Evolutionary conservation across 148 eudicot genomes (phyloP), one percentile per base, ranked within the genome.

Genomic region (Amaranthus cruentus): DNA sequence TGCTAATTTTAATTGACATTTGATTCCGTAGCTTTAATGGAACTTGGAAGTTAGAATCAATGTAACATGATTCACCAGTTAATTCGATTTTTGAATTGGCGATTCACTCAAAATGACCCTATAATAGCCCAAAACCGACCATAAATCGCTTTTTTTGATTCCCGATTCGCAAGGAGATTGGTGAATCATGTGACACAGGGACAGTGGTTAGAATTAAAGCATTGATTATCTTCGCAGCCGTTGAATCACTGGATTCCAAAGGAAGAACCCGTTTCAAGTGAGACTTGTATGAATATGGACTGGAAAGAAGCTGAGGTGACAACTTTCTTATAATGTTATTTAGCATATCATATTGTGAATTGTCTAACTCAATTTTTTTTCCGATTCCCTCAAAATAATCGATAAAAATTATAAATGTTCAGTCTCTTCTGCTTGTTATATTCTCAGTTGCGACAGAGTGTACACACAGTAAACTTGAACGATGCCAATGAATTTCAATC

Each of bases 211-310:
- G 42, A 55, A 47, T 21, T 46, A 21, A 47, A 55, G 63, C 12
- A 55, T 18, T 74, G 18, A 66, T 67, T 15, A 47, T 48, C 5
- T 21, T n/a, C 64, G 28, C 58, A 62, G 55, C 70, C 47, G 64
- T 63, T 64, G 61, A 77, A 53, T 62, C 69, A 70, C 54, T 72
- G 62, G 64, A 54, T 47, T 49, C 75, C 74, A 4, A 65, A 70
- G 62, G 75, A 55, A 10, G 79, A 63, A 72, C 43, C 62, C 54
- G 47, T 47, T 63, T 64, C 79, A 75, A 60, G 44, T 69, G 50
- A 13, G 53, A 53, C 53, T 11, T 77, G n/a, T 57, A 28, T 77
- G 75, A 43, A 65, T 59, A 71, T 65, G 71, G 80, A 65, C 48
- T 49, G 80, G 61, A 57, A 65, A 71, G 51, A 64, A 14, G 15